These are phyloP conservation scores for Pugionium cornutum DNA, from an alignment of 345 rosid genomes.

Conservation along the genomic window DNA sequence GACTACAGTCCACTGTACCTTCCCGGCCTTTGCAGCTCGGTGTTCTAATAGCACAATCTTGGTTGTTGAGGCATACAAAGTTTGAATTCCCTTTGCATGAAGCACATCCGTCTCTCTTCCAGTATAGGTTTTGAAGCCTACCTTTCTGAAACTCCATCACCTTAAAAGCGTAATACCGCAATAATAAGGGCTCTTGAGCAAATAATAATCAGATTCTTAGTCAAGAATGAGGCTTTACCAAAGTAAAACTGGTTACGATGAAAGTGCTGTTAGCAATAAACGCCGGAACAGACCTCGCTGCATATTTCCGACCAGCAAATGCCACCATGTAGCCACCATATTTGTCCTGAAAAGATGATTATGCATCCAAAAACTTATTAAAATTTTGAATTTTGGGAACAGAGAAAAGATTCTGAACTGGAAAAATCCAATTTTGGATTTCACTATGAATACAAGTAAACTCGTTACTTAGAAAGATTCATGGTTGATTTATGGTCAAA, in stretches of 20 bases:
- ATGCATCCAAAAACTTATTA: not conserved
- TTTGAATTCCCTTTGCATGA: conserved; percentile 53
- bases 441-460: not conserved
- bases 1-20: conserved; percentile 76
- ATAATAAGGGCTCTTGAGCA: not conserved
- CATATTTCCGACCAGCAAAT: conserved; percentile 87
- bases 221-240: conserved; percentile 46
- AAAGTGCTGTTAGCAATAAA: conserved; percentile 76
- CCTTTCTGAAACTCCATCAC: conserved; percentile 87
- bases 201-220: not conserved
- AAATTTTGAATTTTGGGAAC: not conserved
- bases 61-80: conserved; percentile 79
- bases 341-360: conserved; percentile 30
- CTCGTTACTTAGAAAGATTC: too few species aligned
- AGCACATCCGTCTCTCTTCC: conserved; percentile 91
- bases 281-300: conserved; percentile 78
- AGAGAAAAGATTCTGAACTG: not conserved
- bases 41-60: conserved; percentile 78
- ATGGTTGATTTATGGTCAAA: too few species aligned
- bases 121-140: conserved; percentile 71
- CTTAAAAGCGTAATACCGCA: conserved; percentile 39
- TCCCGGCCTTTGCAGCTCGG: conserved; percentile 55
- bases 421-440: not conserved
- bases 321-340: conserved; percentile 72
- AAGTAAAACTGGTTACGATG: conserved; percentile 80